Evolutionary conservation across 306 rosid genomes (phyloP).

Genomic region (Trifolium fragiferum): DNA sequence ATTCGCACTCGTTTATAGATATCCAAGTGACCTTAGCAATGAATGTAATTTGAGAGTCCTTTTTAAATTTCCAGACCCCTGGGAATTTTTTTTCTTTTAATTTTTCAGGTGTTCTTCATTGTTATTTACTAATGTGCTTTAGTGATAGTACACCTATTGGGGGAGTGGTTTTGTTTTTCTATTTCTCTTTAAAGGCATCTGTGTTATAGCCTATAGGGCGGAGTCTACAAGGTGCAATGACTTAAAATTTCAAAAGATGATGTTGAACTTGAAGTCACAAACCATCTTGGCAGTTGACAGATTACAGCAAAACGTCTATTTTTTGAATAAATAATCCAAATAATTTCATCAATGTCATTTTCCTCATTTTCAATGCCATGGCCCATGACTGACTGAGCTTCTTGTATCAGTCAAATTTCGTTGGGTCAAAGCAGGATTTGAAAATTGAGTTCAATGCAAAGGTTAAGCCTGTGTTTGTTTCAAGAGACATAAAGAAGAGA

Average conservation of each 20-base stretch:
- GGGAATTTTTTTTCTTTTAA: neutral
- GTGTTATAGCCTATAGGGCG: neutral
- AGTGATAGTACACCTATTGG: neutral
- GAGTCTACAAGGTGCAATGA: neutral
- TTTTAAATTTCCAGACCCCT: conserved; percentile 10
- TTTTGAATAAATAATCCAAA: too few species aligned
- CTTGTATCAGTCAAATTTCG: too few species aligned
- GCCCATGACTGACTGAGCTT: too few species aligned
- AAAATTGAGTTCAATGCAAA: too few species aligned
- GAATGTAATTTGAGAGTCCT: conserved; percentile 32
- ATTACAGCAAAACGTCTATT: too few species aligned
- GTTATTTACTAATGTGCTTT: conserved; percentile 9
- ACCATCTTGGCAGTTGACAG: too few species aligned
- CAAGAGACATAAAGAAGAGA: too few species aligned
- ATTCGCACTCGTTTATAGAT: neutral
- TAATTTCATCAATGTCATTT: too few species aligned
- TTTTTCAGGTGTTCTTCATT: neutral
- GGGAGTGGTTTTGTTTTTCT: neutral
- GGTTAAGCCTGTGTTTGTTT: too few species aligned
- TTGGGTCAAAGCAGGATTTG: too few species aligned
- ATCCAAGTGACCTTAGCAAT: conserved; percentile 14
- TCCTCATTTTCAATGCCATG: too few species aligned
- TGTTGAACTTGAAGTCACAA: too few species aligned
- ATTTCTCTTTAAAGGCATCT: neutral
- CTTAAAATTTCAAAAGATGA: neutral